Percentiles rank a stretch among this genome's conserved stretches.
These are phyloP conservation scores for Plenodomus lindquistii DNA, from an alignment of 2,329 filamentous ascomycete species.

Conservation along the genomic window DNA sequence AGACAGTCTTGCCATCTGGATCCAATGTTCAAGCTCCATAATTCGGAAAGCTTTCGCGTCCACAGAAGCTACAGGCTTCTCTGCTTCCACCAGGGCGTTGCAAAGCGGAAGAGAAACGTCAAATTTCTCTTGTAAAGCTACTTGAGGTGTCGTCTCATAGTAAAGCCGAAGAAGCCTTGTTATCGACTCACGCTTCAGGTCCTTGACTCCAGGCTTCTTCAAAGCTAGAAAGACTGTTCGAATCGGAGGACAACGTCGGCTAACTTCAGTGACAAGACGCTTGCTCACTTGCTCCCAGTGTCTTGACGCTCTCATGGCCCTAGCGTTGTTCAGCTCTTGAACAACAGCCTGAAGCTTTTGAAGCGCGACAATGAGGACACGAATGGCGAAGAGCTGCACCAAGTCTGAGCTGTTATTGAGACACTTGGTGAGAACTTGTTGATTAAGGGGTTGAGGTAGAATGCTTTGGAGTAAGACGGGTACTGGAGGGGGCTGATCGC, in stretches of 20 bases:
- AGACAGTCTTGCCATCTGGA: slow-evolving; percentile 78
- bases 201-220: slow-evolving; percentile 69
- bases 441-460: slow-evolving; percentile 78
- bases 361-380: slow-evolving; percentile 77
- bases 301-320: slow-evolving; percentile 40
- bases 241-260: slow-evolving; percentile 75
- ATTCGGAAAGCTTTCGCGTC: slow-evolving; percentile 61
- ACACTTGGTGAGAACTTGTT: slow-evolving; percentile 78
- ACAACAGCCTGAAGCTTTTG: slow-evolving; percentile 73
- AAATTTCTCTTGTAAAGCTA: slow-evolving; percentile 81
- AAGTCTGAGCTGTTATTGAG: slow-evolving; percentile 77
- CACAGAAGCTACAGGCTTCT: slow-evolving; percentile 45
- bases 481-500: slow-evolving; percentile 73
- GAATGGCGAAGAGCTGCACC: slow-evolving; percentile 80
- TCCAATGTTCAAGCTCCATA: slow-evolving; percentile 78
- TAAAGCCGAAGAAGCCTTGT: slow-evolving; percentile 81
- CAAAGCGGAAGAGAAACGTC: slow-evolving; percentile 81
- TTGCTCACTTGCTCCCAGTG: slow-evolving; percentile 72
- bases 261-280: slow-evolving; percentile 74
- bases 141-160: slow-evolving; percentile 77
- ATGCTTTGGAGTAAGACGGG: slow-evolving; percentile 83
- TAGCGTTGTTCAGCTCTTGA: slow-evolving; percentile 61
- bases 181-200: slow-evolving; percentile 77
- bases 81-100: slow-evolving; percentile 66
- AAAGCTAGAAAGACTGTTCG: slow-evolving; percentile 79